These are phyloP conservation scores for Clausena lansium DNA, from an alignment of 345 rosid species.

Conservation along the genomic window DNA sequence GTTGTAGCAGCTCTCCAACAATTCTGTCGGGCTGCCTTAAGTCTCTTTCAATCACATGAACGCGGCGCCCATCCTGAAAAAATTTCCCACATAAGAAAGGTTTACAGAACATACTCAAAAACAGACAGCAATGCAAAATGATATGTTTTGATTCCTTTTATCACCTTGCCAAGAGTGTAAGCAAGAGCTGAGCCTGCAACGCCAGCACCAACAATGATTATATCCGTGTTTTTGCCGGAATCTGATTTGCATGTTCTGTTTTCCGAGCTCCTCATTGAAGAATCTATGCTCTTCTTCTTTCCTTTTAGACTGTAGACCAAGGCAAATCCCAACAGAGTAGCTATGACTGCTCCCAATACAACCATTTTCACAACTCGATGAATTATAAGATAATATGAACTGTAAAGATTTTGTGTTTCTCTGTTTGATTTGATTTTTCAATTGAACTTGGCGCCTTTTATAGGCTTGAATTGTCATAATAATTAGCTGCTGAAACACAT, in stretches of 20 bases:
- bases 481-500: background rate
- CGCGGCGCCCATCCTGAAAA: conserved; percentile 12
- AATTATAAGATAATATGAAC: background rate
- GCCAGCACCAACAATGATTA: conserved; percentile 11
- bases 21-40: conserved; percentile 11
- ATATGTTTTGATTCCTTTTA: background rate
- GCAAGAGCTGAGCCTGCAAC: conserved; percentile 21
- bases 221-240: background rate
- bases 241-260: background rate
- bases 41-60: conserved; percentile 19
- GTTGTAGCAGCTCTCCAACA: conserved; percentile 16
- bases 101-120: background rate
- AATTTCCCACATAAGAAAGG: background rate
- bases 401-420: background rate
- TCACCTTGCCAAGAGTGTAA: conserved; percentile 10
- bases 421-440: background rate
- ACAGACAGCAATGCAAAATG: background rate
- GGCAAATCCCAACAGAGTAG: background rate
- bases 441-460: conserved; percentile 3
- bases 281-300: conserved; percentile 3
- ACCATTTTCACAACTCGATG: background rate
- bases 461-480: background rate
- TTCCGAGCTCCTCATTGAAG: conserved; percentile 6
- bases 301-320: background rate
- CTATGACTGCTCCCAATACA: background rate